A percentile compares a stretch with the other conserved stretches of the same genome.
Conservation (phyloP, 2,329 filamentous ascomycete genomes). For the Samsoniella hepiali region DNA sequence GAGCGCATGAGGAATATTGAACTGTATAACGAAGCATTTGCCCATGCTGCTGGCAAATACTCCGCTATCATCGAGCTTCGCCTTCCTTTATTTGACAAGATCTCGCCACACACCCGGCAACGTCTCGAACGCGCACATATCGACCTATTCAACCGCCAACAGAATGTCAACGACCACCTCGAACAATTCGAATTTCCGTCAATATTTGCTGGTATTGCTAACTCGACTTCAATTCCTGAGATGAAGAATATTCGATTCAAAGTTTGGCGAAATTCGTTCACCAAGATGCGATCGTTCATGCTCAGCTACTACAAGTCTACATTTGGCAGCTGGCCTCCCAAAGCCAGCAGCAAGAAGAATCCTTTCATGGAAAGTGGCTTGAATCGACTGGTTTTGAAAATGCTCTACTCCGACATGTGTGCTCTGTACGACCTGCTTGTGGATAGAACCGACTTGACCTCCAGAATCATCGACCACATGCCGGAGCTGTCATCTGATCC, state of each 20-base stretch:
- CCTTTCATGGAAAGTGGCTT: conserved; percentile 80
- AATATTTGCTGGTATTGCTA: conserved; percentile 82
- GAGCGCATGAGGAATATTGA: conserved; percentile 79
- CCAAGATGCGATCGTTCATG: conserved; percentile 70
- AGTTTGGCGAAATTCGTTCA: conserved; percentile 73
- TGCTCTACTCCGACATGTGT: conserved; percentile 82
- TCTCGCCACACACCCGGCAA: conserved; percentile 69
- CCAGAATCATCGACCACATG: conserved; percentile 69
- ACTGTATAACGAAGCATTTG: conserved; percentile 88
- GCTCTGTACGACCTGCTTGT: conserved; percentile 85
- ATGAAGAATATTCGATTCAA: conserved; percentile 79
- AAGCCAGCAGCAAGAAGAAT: conserved; percentile 89
- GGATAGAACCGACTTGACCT: conserved; percentile 74
- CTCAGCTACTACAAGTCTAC: conserved; percentile 61
- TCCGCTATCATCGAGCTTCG: conserved; percentile 65
- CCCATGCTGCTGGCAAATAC: conserved; percentile 86
- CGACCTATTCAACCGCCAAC: conserved; percentile 71
- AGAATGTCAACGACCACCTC: conserved; percentile 68
- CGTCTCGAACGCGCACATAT: conserved; percentile 79
- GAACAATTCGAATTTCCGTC: conserved; percentile 89
- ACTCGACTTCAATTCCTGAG: conserved; percentile 73
- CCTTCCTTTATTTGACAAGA: conserved; percentile 64
- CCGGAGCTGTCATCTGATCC: conserved; percentile 53
- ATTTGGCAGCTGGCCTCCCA: conserved; percentile 79
- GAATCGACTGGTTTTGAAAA: conserved; percentile 76